Percentiles rank a stretch among this genome's conserved stretches.
Evolutionary conservation across 1,284 basidiomycete species (phyloP).

Genomic region (Takashimella koratensis): DNA sequence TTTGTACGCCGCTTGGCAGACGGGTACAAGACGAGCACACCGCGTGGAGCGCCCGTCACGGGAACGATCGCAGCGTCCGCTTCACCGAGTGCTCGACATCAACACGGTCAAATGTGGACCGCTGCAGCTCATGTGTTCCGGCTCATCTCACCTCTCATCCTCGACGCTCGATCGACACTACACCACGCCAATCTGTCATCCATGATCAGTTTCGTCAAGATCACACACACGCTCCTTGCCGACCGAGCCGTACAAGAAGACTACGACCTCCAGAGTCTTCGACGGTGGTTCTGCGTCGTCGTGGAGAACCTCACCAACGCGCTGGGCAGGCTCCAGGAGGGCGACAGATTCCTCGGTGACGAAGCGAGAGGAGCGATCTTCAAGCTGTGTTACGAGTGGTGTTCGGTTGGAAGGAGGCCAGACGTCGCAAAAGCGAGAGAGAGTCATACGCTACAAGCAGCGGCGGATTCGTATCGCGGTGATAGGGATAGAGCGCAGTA

Average conservation of each 20-base stretch:
- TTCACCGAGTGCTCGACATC: slow-evolving; percentile 56
- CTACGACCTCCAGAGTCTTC: slow-evolving; percentile 72
- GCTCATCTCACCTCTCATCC: slow-evolving; percentile 73
- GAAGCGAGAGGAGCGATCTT: slow-evolving; percentile 77
- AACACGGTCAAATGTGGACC: slow-evolving; percentile 75
- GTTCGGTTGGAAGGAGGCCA: slow-evolving; percentile 72
- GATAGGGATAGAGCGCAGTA: slow-evolving; percentile 59
- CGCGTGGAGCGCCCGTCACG: slow-evolving; percentile 44
- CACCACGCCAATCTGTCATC: slow-evolving; percentile 67
- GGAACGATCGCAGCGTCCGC: slow-evolving; percentile 13
- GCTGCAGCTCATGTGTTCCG: slow-evolving; percentile 87
- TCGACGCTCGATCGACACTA: slow-evolving; percentile 64
- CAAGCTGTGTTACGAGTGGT: slow-evolving; percentile 90
- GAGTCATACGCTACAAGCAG: slow-evolving; percentile 68
- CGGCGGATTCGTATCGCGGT: slow-evolving; percentile 54
- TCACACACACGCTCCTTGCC: slow-evolving; percentile 72
- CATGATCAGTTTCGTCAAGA: slow-evolving; percentile 79
- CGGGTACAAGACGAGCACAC: slow-evolving; percentile 33
- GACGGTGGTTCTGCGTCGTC: slow-evolving; percentile 84
- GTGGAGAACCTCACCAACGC: slow-evolving; percentile 81
- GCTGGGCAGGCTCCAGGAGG: slow-evolving; percentile 64
- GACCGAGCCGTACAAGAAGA: slow-evolving; percentile 70
- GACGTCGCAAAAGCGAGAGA: slow-evolving; percentile 71
- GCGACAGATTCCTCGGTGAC: slow-evolving; percentile 70
- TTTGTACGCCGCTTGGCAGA: slow-evolving; percentile 70